phyloP scores from a whole-genome alignment of 2,329 filamentous ascomycete genomes.

The Clarireedia monteithiana region DNA sequence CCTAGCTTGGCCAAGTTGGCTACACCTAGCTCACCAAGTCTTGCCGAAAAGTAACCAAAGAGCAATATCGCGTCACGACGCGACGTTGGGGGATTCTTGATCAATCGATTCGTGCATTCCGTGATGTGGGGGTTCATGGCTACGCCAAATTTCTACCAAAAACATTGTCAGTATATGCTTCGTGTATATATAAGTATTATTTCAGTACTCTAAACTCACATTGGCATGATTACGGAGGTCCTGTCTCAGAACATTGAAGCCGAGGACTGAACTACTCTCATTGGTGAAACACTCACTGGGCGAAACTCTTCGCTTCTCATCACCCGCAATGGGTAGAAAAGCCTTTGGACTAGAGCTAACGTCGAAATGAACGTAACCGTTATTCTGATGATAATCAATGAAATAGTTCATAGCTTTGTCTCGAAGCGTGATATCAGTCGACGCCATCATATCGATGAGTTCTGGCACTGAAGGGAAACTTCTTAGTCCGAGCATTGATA shows the following conservation, averaged over 20 bases:
- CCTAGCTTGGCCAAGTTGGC: constrained; percentile 52
- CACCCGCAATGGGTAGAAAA: constrained; percentile 67
- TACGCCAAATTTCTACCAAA: constrained; percentile 67
- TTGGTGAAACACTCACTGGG: constrained; percentile 81
- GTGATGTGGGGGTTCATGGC: constrained; percentile 70
- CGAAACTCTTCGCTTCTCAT: constrained; percentile 55
- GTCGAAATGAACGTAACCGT: constrained; percentile 64
- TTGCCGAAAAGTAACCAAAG: constrained; percentile 77
- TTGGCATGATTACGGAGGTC: constrained; percentile 73
- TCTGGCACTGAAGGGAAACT: constrained; percentile 63
- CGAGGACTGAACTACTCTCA: constrained; percentile 64
- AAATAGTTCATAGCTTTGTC: constrained; percentile 73
- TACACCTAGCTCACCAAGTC: constrained; percentile 64
- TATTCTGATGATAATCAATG: constrained; percentile 67
- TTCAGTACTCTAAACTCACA: constrained; percentile 28
- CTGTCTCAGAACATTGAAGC: constrained; percentile 67
- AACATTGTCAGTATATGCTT: constrained; percentile 1
- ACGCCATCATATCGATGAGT: constrained; percentile 70
- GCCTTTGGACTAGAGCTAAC: constrained; percentile 45
- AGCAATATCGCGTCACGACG: constrained; percentile 58
- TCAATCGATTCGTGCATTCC: constrained; percentile 66
- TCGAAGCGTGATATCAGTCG: constrained; percentile 49
- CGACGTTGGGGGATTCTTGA: constrained; percentile 63
- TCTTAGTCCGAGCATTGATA: constrained; percentile 65
- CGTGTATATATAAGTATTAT: background rate